phyloP scores from a whole-genome alignment of 2,329 filamentous ascomycete genomes.

The Colletotrichum filicis region DNA sequence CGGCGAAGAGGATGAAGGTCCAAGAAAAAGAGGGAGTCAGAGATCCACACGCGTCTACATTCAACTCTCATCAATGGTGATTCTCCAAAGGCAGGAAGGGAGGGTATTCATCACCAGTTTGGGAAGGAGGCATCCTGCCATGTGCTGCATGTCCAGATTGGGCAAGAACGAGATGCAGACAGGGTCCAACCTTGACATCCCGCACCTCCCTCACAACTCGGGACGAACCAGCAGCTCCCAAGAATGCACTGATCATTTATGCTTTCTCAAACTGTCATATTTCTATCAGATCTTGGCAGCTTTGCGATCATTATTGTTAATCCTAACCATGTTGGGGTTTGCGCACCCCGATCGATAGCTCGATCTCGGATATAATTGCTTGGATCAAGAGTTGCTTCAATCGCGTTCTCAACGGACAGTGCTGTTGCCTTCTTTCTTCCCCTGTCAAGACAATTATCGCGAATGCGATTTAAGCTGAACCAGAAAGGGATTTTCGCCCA shows the following conservation, averaged over 20 bases:
- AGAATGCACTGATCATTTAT: neutral
- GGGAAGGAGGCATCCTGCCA: conserved; percentile 9
- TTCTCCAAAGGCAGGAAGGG: neutral
- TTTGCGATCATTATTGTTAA: neutral
- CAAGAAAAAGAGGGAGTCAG: neutral
- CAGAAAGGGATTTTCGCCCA: too few species aligned
- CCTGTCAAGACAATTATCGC: neutral
- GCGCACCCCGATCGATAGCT: neutral
- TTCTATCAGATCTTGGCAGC: neutral
- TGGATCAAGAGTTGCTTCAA: neutral
- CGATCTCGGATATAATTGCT: neutral
- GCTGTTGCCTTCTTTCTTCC: neutral
- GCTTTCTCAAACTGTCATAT: neutral
- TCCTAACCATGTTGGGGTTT: neutral
- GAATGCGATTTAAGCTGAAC: neutral
- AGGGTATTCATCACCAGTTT: neutral
- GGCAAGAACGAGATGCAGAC: neutral
- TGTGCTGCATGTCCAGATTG: neutral
- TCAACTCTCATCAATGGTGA: neutral
- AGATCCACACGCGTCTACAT: neutral
- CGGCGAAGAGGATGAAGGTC: too few species aligned
- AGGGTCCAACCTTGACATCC: conserved; percentile 17
- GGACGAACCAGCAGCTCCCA: conserved; percentile 22
- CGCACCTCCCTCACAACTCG: conserved; percentile 22
- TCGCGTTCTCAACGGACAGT: neutral